A percentile compares a stretch with the other conserved stretches of the same genome.
phyloP scores from a whole-genome alignment of 306 rosid genomes.

The Acmispon strigosus region DNA sequence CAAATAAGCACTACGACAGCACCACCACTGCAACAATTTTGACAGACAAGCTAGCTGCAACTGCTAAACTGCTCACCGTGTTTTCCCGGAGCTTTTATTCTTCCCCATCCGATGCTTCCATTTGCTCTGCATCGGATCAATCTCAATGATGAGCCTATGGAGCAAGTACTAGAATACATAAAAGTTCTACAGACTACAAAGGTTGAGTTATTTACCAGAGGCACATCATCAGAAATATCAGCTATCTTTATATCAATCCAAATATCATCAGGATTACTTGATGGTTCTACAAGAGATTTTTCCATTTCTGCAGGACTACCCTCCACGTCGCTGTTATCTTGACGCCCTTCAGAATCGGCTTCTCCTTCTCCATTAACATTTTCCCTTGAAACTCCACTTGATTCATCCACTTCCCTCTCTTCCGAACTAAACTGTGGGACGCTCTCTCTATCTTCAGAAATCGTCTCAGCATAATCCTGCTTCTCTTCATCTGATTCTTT shows the following conservation, averaged over 20 bases:
- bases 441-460: constrained; percentile 35
- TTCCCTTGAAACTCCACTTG: constrained; percentile 40
- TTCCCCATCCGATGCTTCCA: constrained; percentile 67
- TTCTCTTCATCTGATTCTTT: constrained; percentile 52
- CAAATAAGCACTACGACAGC: constrained; percentile 9
- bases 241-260: constrained; percentile 21
- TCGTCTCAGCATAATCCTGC: constrained; percentile 33
- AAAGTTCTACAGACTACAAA: constrained; percentile 16
- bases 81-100: constrained; percentile 36
- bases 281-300: constrained; percentile 22
- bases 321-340: constrained; percentile 27
- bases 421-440: constrained; percentile 40
- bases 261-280: constrained; percentile 20
- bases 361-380: constrained; percentile 31
- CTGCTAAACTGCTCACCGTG: constrained; percentile 19
- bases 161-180: not conserved
- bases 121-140: constrained; percentile 54
- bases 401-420: constrained; percentile 45
- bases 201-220: constrained; percentile 58
- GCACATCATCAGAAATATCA: constrained; percentile 82
- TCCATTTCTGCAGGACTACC: constrained; percentile 32
- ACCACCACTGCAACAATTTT: constrained; percentile 20
- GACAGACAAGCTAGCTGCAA: not conserved
- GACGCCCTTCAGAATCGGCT: constrained; percentile 40
- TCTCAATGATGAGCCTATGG: not conserved